Evolutionary conservation across 768 basidiomycete species (phyloP).

Genomic region (Cantharellus anzutake): DNA sequence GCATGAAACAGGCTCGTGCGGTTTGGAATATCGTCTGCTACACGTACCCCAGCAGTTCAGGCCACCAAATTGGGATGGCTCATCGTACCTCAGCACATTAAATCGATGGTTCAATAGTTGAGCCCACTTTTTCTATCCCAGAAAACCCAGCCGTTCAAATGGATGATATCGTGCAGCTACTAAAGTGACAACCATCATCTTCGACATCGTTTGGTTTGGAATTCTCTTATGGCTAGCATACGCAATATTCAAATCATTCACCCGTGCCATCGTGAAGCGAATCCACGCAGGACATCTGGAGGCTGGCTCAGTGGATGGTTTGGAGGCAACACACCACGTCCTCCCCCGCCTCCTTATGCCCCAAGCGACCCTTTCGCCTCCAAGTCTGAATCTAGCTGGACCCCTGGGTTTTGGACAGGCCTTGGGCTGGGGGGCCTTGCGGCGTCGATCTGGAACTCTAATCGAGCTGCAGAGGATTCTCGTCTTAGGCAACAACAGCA

Average conservation of each 20-base stretch:
- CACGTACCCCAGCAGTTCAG: slow-evolving; percentile 30
- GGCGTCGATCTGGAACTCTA: slow-evolving; percentile 17
- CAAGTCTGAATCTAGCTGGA: slow-evolving; percentile 22
- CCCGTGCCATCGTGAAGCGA: not conserved
- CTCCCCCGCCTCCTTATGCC: slow-evolving; percentile 32
- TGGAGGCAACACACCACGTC: slow-evolving; percentile 20
- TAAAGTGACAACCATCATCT: not conserved
- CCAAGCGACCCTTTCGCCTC: slow-evolving; percentile 13
- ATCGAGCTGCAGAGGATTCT: not conserved
- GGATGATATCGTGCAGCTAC: not conserved
- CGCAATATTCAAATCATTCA: not conserved
- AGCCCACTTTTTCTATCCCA: too few relatives aligned
- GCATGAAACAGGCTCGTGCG: slow-evolving; percentile 44
- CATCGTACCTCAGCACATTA: not conserved
- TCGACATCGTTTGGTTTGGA: not conserved
- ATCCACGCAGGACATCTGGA: not conserved
- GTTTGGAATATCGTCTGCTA: slow-evolving; percentile 64
- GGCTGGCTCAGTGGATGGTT: slow-evolving; percentile 17
- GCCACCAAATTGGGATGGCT: slow-evolving; percentile 6
- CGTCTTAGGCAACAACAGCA: slow-evolving; percentile 18
- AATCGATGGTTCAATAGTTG: too few relatives aligned
- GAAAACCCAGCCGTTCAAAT: not conserved
- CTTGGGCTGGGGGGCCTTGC: slow-evolving; percentile 54
- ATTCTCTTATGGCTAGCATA: not conserved
- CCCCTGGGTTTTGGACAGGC: slow-evolving; percentile 76